Conservation (phyloP, 305 asterid genomes). For the Fraxinus sp. region DNA sequence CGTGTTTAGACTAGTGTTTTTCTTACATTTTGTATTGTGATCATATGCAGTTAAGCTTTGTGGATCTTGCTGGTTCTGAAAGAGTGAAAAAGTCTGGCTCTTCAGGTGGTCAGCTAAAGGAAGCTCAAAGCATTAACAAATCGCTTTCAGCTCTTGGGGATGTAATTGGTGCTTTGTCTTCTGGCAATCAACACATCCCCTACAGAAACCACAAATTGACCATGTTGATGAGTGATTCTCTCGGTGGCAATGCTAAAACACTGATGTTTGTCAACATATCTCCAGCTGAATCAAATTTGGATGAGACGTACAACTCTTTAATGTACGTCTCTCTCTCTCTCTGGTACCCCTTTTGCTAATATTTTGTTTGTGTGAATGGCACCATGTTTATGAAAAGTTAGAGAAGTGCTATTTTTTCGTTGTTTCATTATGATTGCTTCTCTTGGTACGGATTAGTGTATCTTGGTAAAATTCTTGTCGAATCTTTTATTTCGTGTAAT, state of each 20-base stretch:
- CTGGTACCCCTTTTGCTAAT: background rate
- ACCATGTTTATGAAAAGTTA: background rate
- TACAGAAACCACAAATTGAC: slow-evolving; percentile 94
- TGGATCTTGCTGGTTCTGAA: slow-evolving; percentile 98
- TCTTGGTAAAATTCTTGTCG: background rate
- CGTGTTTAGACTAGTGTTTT: background rate
- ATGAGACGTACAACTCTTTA: slow-evolving; percentile 89
- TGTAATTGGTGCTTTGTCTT: slow-evolving; percentile 81
- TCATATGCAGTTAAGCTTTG: slow-evolving; percentile 79
- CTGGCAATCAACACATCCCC: slow-evolving; percentile 85
- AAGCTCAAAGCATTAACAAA: slow-evolving; percentile 94
- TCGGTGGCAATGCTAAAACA: slow-evolving; percentile 96
- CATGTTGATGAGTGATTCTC: slow-evolving; percentile 95
- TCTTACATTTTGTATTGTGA: slow-evolving; percentile 14
- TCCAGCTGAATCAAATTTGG: slow-evolving; percentile 89
- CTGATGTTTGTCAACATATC: slow-evolving; percentile 91
- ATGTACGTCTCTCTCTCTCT: slow-evolving; percentile 41
- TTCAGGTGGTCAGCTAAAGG: slow-evolving; percentile 81
- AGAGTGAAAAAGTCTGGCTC: slow-evolving; percentile 93
- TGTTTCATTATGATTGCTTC: background rate
- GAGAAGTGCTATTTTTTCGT: background rate
- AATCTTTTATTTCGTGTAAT: slow-evolving; percentile 3
- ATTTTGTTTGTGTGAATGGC: background rate
- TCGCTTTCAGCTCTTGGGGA: slow-evolving; percentile 97
- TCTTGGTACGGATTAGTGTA: background rate